Evolutionary conservation across 2,329 filamentous ascomycete genomes (phyloP).

Genomic region (Apiospora aurea): DNA sequence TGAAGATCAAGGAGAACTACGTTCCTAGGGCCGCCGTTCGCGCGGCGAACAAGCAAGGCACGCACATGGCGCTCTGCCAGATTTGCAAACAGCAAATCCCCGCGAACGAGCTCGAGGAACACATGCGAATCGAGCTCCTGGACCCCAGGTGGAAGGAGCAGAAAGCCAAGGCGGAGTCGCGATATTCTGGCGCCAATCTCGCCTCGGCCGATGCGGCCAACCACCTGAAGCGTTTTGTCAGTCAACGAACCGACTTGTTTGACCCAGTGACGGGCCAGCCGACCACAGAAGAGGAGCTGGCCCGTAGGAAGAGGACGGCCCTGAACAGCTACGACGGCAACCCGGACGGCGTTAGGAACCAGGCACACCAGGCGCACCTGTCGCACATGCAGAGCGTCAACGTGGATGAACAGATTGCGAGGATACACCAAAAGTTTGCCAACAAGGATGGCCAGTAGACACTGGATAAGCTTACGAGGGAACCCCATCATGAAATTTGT

Average conservation of each 20-base stretch:
- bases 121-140: slow-evolving; percentile 93
- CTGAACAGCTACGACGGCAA: slow-evolving; percentile 70
- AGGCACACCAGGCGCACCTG: slow-evolving; percentile 42
- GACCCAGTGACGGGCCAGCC: slow-evolving; percentile 74
- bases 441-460: slow-evolving; percentile 38
- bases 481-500: slow-evolving; percentile 3
- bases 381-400: slow-evolving; percentile 73
- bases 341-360: slow-evolving; percentile 53
- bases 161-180: slow-evolving; percentile 84
- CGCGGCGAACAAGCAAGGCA: slow-evolving; percentile 69
- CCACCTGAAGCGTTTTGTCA: slow-evolving; percentile 93
- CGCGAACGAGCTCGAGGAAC: slow-evolving; percentile 84
- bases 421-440: slow-evolving; percentile 63
- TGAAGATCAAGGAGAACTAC: slow-evolving; percentile 95
- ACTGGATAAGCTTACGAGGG: background rate
- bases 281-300: slow-evolving; percentile 75
- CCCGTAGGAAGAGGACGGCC: slow-evolving; percentile 78
- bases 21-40: slow-evolving; percentile 82
- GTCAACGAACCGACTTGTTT: slow-evolving; percentile 87
- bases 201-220: slow-evolving; percentile 88
- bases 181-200: slow-evolving; percentile 85
- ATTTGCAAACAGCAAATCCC: slow-evolving; percentile 94
- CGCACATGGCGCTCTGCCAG: slow-evolving; percentile 79
- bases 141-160: slow-evolving; percentile 97
- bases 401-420: slow-evolving; percentile 84